Evolutionary conservation across 352 stramenopile genomes (phyloP).

Genomic region (Phytophthora melonis): DNA sequence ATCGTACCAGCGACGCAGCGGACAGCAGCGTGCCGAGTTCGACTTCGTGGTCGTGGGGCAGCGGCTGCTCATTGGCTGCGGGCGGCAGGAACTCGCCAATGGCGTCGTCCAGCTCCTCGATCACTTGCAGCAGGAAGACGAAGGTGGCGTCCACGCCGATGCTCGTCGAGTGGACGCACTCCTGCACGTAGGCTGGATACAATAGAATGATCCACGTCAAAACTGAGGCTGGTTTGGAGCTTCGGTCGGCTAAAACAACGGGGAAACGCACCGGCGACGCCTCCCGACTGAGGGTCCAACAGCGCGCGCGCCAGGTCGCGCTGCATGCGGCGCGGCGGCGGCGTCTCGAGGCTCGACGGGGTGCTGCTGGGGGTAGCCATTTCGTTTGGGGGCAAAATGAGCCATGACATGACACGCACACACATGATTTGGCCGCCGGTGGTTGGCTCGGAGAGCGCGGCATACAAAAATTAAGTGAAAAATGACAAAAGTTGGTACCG

Average conservation of each 20-base stretch:
- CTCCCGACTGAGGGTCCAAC: slow-evolving; percentile 35
- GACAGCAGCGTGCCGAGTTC: slow-evolving; percentile 79
- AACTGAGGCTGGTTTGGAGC: background rate
- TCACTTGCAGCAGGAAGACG: slow-evolving; percentile 70
- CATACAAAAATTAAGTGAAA: slow-evolving; percentile 29
- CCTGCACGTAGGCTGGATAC: slow-evolving; percentile 65
- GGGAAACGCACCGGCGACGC: slow-evolving; percentile 35
- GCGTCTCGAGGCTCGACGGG: slow-evolving; percentile 7
- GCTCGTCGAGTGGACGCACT: slow-evolving; percentile 78
- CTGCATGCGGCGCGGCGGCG: slow-evolving; percentile 25
- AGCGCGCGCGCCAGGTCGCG: slow-evolving; percentile 44
- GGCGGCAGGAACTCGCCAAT: slow-evolving; percentile 46
- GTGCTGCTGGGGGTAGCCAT: slow-evolving; percentile 25
- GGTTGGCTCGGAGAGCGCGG: slow-evolving; percentile 18
- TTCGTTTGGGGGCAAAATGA: background rate
- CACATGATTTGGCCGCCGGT: slow-evolving; percentile 19
- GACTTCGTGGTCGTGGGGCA: slow-evolving; percentile 67
- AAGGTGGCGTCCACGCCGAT: slow-evolving; percentile 66
- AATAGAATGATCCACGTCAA: slow-evolving; percentile 6
- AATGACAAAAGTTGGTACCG: slow-evolving; percentile 9
- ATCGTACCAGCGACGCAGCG: slow-evolving; percentile 61
- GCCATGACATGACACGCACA: slow-evolving; percentile 13
- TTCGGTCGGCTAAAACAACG: background rate
- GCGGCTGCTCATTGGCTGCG: slow-evolving; percentile 28
- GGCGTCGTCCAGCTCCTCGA: slow-evolving; percentile 71